Conservation (phyloP, 2,329 filamentous ascomycete species). For the Rhexocercosporidium sp. region DNA sequence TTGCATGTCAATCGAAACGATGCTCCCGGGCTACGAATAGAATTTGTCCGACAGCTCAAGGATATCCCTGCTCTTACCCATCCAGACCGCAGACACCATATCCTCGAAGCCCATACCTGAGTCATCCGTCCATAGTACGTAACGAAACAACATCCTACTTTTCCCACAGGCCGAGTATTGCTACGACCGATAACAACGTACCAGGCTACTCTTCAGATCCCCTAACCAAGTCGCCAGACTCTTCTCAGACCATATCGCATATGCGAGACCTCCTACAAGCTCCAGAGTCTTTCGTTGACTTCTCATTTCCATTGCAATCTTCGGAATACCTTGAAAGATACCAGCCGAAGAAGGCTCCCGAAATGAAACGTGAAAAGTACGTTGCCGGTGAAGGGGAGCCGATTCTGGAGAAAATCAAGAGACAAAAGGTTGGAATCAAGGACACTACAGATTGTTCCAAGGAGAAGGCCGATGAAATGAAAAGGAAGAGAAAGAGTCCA, state of each 20-base stretch:
- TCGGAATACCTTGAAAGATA: slow-evolving; percentile 32
- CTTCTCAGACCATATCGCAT: neutral
- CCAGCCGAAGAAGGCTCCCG: slow-evolving; percentile 17
- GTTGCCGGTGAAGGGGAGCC: slow-evolving; percentile 28
- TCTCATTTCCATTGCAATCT: slow-evolving; percentile 8
- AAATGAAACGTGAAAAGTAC: slow-evolving; percentile 18
- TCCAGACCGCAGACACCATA: slow-evolving; percentile 24
- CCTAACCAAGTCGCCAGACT: neutral
- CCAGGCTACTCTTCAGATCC: neutral
- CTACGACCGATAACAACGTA: neutral
- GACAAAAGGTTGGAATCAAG: slow-evolving; percentile 21
- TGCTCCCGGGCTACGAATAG: slow-evolving; percentile 20
- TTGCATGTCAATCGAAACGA: neutral
- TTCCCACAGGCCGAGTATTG: slow-evolving; percentile 6
- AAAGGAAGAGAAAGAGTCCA: neutral
- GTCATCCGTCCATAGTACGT: slow-evolving; percentile 6
- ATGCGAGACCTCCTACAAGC: neutral
- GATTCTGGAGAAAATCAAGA: slow-evolving; percentile 35
- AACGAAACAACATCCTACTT: slow-evolving; percentile 15
- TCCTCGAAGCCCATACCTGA: slow-evolving; percentile 30
- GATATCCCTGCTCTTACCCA: neutral
- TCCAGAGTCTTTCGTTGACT: neutral
- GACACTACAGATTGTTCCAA: neutral
- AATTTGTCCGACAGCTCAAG: slow-evolving; percentile 8
- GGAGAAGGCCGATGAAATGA: neutral